phyloP scores from a whole-genome alignment of 176 grass and related monocot species.

The Chrysopogon serrulatus region DNA sequence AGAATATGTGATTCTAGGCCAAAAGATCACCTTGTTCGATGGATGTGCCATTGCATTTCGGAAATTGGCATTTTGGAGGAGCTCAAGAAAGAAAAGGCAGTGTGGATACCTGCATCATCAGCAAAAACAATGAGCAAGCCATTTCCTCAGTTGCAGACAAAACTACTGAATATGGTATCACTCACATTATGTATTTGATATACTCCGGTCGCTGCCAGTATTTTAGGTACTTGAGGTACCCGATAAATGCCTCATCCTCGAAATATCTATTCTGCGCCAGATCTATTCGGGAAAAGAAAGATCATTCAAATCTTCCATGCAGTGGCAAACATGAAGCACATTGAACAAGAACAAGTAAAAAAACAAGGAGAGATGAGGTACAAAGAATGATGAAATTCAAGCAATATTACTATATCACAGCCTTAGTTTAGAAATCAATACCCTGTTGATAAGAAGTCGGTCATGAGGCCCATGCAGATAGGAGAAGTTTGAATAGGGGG shows the following conservation, averaged over 20 bases:
- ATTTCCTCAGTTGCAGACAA: not conserved
- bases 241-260: conserved; percentile 88
- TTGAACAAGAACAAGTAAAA: not conserved
- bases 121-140: not conserved
- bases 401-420: not conserved
- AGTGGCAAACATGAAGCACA: not conserved
- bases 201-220: conserved; percentile 94
- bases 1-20: not conserved
- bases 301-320: not conserved
- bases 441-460: not conserved
- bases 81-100: conserved; percentile 99
- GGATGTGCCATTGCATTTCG: conserved; percentile 96
- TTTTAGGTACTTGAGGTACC: conserved; percentile 95
- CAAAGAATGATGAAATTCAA: not conserved
- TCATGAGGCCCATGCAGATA: not conserved
- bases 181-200: conserved; percentile 95
- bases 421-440: not conserved
- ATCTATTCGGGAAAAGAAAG: conserved; percentile 46
- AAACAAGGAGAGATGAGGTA: not conserved
- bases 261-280: conserved; percentile 96
- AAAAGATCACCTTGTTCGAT: conserved; percentile 73
- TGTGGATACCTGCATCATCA: conserved; percentile 75
- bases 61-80: conserved; percentile 97
- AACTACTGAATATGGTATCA: conserved; percentile 4
- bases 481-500: not conserved